Conservation (phyloP, 441 rosid genomes). For the Corymbia citriodora region DNA sequence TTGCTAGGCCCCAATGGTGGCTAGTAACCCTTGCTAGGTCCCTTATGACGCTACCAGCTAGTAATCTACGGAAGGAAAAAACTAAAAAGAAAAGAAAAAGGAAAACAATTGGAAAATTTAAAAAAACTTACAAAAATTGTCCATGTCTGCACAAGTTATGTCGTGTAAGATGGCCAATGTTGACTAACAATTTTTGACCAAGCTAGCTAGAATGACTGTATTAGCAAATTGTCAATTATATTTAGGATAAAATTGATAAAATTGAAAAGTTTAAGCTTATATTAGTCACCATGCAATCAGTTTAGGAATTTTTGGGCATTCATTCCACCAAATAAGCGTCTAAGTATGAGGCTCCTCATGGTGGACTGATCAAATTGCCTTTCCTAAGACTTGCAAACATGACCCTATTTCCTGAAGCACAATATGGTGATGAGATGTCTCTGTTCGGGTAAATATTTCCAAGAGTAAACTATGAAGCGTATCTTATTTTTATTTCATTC, state of each 20-base stretch:
- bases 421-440: not conserved
- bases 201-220: rapidly evolving
- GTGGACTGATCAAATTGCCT: not conserved
- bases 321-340: not conserved
- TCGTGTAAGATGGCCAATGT: not conserved
- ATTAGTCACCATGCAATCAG: rapidly evolving
- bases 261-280: not conserved
- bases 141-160: rapidly evolving
- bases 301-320: not conserved
- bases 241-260: not conserved
- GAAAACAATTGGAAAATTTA: too few species aligned
- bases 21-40: too few species aligned
- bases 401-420: not conserved
- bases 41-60: too few species aligned
- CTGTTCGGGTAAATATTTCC: not conserved
- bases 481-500: not conserved
- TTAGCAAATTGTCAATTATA: not conserved
- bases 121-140: not conserved
- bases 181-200: rapidly evolving
- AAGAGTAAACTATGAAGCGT: not conserved
- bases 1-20: too few species aligned
- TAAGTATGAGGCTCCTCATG: not conserved
- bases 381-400: not conserved
- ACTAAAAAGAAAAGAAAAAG: too few species aligned
- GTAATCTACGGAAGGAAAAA: too few species aligned